phyloP scores from a whole-genome alignment of 2,329 filamentous ascomycete species.

The Tolypocladium tundrense region DNA sequence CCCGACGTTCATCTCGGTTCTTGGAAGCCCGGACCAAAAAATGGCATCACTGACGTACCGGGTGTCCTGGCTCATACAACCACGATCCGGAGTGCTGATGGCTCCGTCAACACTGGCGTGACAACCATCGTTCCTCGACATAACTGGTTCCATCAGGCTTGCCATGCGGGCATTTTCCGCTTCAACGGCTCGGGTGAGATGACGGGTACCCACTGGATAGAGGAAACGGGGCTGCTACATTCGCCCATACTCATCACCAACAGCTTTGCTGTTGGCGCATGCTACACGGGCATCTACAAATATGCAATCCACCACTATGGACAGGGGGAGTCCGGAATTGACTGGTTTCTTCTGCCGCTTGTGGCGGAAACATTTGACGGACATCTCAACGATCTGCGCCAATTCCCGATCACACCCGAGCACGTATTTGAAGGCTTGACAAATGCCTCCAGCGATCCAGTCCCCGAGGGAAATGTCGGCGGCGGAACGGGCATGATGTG shows the following conservation, averaged over 20 bases:
- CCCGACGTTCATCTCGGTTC: neutral
- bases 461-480: conserved; percentile 52
- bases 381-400: conserved; percentile 44
- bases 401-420: conserved; percentile 42
- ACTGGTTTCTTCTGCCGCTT: conserved; percentile 46
- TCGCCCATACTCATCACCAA: conserved; percentile 53
- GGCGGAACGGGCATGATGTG: conserved; percentile 59
- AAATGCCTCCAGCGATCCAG: conserved; percentile 35
- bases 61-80: neutral
- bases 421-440: conserved; percentile 45
- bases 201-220: conserved; percentile 51
- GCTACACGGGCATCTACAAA: conserved; percentile 48
- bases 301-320: conserved; percentile 37
- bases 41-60: neutral
- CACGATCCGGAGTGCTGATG: neutral
- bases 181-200: conserved; percentile 55
- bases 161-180: neutral
- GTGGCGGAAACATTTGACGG: conserved; percentile 56
- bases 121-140: neutral
- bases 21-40: neutral
- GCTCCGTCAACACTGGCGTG: neutral
- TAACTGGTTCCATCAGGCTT: neutral
- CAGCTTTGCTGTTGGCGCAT: conserved; percentile 45
- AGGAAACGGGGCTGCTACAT: conserved; percentile 48
- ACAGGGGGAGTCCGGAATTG: conserved; percentile 30